Evolutionary conservation across 2,329 filamentous ascomycete species (phyloP).

Genomic region (Colletotrichum sansevieriae): DNA sequence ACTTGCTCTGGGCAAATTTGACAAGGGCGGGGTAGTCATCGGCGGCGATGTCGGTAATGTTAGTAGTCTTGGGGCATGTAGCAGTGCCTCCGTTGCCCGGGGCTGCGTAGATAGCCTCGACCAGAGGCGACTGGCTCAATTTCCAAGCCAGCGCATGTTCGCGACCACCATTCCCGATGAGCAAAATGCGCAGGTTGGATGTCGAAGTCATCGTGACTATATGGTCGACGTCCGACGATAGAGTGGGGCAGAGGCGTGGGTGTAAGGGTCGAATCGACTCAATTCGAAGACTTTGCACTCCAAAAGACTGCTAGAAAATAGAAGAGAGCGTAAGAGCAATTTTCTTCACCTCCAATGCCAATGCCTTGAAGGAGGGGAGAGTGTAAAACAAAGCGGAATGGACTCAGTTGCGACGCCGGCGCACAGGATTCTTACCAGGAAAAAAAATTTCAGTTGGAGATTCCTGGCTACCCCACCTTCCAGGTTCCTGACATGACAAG

Average conservation of each 20-base stretch:
- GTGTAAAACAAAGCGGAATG: conserved; percentile 1
- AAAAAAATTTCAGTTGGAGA: neutral
- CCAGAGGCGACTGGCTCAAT: conserved; percentile 72
- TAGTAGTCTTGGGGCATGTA: conserved; percentile 66
- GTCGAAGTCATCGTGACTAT: conserved; percentile 25
- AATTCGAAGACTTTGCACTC: neutral
- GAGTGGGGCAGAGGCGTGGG: neutral
- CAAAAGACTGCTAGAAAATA: neutral
- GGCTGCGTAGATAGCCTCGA: conserved; percentile 68
- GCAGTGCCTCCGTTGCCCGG: conserved; percentile 79
- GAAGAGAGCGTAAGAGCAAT: conserved; percentile 2
- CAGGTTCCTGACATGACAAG: no score
- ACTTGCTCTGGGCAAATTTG: conserved; percentile 69
- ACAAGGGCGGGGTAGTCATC: conserved; percentile 75
- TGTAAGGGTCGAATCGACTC: conserved; percentile 3
- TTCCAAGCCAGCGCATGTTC: conserved; percentile 85
- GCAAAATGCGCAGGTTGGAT: conserved; percentile 60
- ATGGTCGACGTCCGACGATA: neutral
- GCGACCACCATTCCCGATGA: conserved; percentile 80
- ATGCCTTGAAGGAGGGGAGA: conserved; percentile 6
- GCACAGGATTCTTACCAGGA: conserved; percentile 27
- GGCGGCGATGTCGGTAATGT: conserved; percentile 61
- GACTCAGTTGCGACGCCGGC: conserved; percentile 22
- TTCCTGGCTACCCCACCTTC: no score
- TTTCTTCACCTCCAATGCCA: conserved; percentile 17